Percentiles rank a stretch among this genome's conserved stretches.
phyloP scores from a whole-genome alignment of 1,284 basidiomycete species.

The Laetiporus sulphureus region DNA sequence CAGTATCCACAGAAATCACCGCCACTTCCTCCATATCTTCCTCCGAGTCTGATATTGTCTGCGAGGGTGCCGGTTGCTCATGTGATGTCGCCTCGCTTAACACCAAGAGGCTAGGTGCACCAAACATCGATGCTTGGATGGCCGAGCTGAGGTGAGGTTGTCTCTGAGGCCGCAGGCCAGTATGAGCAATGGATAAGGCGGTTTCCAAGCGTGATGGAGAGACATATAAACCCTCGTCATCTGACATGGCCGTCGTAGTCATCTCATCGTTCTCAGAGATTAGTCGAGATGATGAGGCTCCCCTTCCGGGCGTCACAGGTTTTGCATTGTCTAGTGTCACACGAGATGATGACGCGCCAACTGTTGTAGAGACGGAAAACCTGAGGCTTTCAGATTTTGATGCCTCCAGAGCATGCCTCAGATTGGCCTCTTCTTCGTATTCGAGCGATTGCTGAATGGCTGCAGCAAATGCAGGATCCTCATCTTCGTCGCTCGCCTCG shows the following conservation, averaged over 20 bases:
- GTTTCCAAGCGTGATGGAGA: constrained; percentile 55
- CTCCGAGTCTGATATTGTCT: constrained; percentile 15
- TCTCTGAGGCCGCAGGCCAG: constrained; percentile 27
- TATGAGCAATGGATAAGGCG: constrained; percentile 55
- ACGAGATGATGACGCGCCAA: constrained; percentile 1
- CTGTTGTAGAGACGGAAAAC: neutral
- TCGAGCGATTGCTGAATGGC: constrained; percentile 58
- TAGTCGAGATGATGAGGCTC: too few species aligned
- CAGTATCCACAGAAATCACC: constrained; percentile 1
- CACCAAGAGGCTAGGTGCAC: constrained; percentile 19
- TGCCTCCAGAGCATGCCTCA: constrained; percentile 26
- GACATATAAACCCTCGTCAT: constrained; percentile 35
- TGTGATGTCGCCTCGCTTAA: neutral
- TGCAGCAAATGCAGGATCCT: constrained; percentile 46
- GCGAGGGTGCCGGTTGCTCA: too few species aligned
- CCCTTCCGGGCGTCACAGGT: too few species aligned
- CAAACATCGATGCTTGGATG: constrained; percentile 15
- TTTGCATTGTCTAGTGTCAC: constrained; percentile 1
- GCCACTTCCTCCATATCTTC: constrained; percentile 42
- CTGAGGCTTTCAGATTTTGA: constrained; percentile 18
- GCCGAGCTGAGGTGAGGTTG: too few species aligned
- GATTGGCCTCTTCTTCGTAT: constrained; percentile 25
- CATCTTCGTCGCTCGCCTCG: constrained; percentile 20
- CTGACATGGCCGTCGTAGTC: too few species aligned
- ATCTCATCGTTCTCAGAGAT: too few species aligned